Percentiles rank a stretch among this genome's conserved stretches.
Evolutionary conservation across 2,329 filamentous ascomycete genomes (phyloP).

Genomic region (Rhynchosporium agropyri): DNA sequence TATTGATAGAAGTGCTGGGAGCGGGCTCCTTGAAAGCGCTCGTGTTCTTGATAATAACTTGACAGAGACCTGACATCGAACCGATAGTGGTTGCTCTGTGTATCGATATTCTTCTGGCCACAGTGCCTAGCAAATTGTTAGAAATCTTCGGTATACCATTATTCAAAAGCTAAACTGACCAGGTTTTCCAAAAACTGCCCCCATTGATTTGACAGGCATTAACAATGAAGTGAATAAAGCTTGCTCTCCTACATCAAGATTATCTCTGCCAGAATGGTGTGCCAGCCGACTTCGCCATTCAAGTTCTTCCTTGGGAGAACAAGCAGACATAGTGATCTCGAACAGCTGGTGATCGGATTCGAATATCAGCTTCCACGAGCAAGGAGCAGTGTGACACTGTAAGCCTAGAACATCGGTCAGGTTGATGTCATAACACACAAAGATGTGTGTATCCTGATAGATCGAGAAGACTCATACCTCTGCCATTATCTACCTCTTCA

Average conservation of each 20-base stretch:
- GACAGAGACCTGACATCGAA: conserved; percentile 66
- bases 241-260: conserved; percentile 50
- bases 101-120: conserved; percentile 73
- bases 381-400: conserved; percentile 82
- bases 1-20: conserved; percentile 60
- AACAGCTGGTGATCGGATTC: conserved; percentile 75
- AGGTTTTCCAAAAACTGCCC: conserved; percentile 73
- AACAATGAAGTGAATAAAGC: conserved; percentile 64
- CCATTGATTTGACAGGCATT: conserved; percentile 72
- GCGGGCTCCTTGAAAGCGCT: conserved; percentile 62
- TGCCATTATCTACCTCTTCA: conserved; percentile 74
- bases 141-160: not conserved
- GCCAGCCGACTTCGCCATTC: conserved; percentile 76
- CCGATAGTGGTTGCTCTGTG: conserved; percentile 77
- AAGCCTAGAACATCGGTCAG: conserved; percentile 58
- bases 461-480: conserved; percentile 52
- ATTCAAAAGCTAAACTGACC: conserved; percentile 47
- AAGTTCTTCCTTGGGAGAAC: conserved; percentile 75
- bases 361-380: conserved; percentile 92
- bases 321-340: conserved; percentile 86
- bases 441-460: not conserved
- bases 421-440: not conserved
- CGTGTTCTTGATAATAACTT: conserved; percentile 87
- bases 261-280: conserved; percentile 53
- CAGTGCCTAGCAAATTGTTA: conserved; percentile 50